Evolutionary conservation across 2,329 filamentous ascomycete genomes (phyloP).

Genomic region (Aureobasidium sp.): DNA sequence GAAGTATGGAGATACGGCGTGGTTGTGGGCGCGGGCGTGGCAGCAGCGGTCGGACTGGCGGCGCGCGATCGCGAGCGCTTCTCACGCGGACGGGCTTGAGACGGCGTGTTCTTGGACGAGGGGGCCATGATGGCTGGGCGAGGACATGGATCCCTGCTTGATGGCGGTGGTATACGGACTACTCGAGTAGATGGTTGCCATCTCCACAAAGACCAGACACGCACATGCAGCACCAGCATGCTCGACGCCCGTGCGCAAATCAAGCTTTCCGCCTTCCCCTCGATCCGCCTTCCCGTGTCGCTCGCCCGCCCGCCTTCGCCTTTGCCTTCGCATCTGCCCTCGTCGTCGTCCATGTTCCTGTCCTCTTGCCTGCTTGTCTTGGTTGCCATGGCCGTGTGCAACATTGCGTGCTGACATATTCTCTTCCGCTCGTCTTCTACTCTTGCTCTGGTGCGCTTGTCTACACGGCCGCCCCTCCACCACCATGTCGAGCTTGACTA

Average conservation of each 20-base stretch:
- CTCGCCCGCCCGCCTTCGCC: slow-evolving; percentile 17
- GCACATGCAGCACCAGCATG: not conserved
- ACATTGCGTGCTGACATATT: not conserved
- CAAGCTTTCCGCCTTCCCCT: not conserved
- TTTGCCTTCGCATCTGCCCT: not conserved
- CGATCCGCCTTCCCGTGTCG: not conserved
- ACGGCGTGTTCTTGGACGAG: slow-evolving; percentile 27
- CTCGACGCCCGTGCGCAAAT: not conserved
- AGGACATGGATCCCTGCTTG: not conserved
- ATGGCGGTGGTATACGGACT: not conserved
- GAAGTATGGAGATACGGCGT: slow-evolving; percentile 57
- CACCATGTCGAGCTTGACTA: not conserved
- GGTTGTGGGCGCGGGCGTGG: slow-evolving; percentile 48
- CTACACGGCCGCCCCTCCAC: not conserved
- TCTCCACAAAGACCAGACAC: not conserved
- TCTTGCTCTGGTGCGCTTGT: not conserved
- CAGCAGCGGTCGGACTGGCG: slow-evolving; percentile 62
- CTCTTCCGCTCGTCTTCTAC: not conserved
- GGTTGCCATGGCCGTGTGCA: not conserved
- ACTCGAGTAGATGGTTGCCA: not conserved
- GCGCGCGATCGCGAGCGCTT: slow-evolving; percentile 68
- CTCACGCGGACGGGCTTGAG: slow-evolving; percentile 36
- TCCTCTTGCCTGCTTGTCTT: not conserved
- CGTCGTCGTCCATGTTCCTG: not conserved
- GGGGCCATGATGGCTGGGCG: slow-evolving; percentile 11